Conservation (phyloP, 169 alveolate species). For the Cryptosporidium baileyi region DNA sequence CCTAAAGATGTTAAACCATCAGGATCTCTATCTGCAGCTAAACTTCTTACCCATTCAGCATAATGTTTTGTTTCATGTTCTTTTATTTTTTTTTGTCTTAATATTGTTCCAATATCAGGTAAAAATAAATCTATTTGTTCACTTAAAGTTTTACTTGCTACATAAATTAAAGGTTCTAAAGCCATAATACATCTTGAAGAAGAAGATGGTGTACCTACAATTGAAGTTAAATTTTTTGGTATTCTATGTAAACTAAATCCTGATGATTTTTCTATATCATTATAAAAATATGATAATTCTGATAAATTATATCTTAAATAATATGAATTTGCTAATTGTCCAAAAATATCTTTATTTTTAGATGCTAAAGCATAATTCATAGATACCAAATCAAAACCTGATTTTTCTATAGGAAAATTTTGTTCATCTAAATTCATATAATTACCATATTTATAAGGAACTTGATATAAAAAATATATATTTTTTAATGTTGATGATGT, state of each 20-base stretch:
- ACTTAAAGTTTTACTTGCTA: constrained; percentile 51
- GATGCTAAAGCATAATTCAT: constrained; percentile 74
- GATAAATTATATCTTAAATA: constrained; percentile 76
- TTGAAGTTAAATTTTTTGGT: constrained; percentile 53
- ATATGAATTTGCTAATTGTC: constrained; percentile 77
- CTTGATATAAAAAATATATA: constrained; percentile 39
- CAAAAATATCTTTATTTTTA: constrained; percentile 73
- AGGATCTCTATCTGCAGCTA: constrained; percentile 79
- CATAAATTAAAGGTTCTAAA: constrained; percentile 51
- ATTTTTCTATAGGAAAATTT: constrained; percentile 29
- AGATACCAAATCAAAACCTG: constrained; percentile 77
- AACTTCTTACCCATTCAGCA: constrained; percentile 78
- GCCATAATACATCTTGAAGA: constrained; percentile 58
- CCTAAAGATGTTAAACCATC: constrained; percentile 84
- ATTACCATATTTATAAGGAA: constrained; percentile 26
- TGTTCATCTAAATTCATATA: not conserved
- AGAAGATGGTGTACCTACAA: not conserved
- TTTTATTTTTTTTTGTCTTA: constrained; percentile 5
- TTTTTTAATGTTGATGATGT: constrained; percentile 1
- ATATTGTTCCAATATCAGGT: constrained; percentile 1
- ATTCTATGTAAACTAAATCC: constrained; percentile 71
- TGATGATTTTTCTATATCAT: constrained; percentile 71
- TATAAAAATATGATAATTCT: constrained; percentile 68
- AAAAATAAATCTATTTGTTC: constrained; percentile 26
- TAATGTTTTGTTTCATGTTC: constrained; percentile 73